phyloP scores from a whole-genome alignment of 75 land plant genomes.

The Selaginella tamariscina region DNA sequence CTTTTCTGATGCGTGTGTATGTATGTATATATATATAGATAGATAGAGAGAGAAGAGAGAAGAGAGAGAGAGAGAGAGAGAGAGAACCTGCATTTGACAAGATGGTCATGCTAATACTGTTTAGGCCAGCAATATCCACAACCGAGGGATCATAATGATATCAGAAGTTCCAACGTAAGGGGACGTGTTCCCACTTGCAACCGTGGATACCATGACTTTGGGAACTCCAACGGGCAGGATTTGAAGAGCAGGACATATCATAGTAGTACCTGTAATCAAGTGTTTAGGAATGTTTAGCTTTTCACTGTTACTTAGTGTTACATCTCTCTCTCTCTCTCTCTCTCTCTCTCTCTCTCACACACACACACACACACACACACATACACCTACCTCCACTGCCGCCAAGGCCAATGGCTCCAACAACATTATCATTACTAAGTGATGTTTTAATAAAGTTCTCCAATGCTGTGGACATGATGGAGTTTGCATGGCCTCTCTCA shows the following conservation, averaged over 20 bases:
- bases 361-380: too few relatives aligned
- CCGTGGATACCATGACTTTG: slow-evolving; percentile 78
- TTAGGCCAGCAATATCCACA: slow-evolving; percentile 68
- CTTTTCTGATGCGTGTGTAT: too few relatives aligned
- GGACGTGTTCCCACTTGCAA: slow-evolving; percentile 86
- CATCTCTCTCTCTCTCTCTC: too few relatives aligned
- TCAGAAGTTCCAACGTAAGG: slow-evolving; percentile 74
- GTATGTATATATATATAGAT: too few relatives aligned
- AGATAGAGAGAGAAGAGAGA: too few relatives aligned
- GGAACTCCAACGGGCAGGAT: slow-evolving; percentile 80
- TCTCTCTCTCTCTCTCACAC: too few relatives aligned
- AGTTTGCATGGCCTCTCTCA: slow-evolving; percentile 60
- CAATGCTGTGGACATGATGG: slow-evolving; percentile 53
- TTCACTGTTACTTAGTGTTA: too few relatives aligned
- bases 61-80: too few relatives aligned
- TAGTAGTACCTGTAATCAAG: too few relatives aligned
- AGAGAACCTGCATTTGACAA: slow-evolving; percentile 82
- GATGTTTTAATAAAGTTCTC: slow-evolving; percentile 37
- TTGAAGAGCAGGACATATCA: slow-evolving; percentile 64
- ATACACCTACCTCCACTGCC: too few relatives aligned
- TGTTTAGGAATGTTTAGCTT: too few relatives aligned
- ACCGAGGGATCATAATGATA: slow-evolving; percentile 80
- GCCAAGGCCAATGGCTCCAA: slow-evolving; percentile 78
- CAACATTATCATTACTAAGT: slow-evolving; percentile 25
- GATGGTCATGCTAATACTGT: slow-evolving; percentile 55